These are phyloP conservation scores for Cryphonectria nitschkei DNA, from an alignment of 2,329 filamentous ascomycete species.

Conservation along the genomic window DNA sequence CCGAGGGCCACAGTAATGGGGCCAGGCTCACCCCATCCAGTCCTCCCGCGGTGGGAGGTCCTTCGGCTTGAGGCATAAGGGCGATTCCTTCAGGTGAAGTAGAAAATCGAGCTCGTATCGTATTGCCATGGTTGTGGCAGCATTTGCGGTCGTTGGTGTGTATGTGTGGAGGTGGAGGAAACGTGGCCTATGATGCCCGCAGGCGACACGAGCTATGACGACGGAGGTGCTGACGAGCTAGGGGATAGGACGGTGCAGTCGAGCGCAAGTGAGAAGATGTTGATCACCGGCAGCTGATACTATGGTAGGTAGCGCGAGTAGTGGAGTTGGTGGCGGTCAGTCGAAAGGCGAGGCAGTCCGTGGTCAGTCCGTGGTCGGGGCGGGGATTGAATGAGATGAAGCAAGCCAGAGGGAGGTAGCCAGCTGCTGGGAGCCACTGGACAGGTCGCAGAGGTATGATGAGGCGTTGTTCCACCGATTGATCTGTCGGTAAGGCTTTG, in stretches of 20 bases:
- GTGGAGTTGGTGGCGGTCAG: conserved; percentile 16
- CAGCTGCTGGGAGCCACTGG: too few relatives aligned
- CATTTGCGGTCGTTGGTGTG: conserved; percentile 12
- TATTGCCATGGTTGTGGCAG: conserved; percentile 48
- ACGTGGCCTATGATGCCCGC: conserved; percentile 13
- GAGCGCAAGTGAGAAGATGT: conserved; percentile 4
- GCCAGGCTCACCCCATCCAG: conserved; percentile 85
- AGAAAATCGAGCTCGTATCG: conserved; percentile 80
- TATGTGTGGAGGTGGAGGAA: not conserved
- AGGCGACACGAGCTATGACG: conserved; percentile 6
- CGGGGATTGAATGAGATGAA: conserved; percentile 1
- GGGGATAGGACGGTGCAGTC: not conserved
- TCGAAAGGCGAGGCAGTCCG: conserved; percentile 11
- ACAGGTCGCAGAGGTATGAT: not conserved
- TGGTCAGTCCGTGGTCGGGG: not conserved
- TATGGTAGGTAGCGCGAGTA: conserved; percentile 19
- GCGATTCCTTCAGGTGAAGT: conserved; percentile 76
- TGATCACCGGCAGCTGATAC: conserved; percentile 9
- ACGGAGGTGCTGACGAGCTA: conserved; percentile 1
- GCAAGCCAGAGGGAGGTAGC: not conserved
- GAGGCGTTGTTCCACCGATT: not conserved
- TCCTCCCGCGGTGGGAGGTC: conserved; percentile 83
- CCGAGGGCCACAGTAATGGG: conserved; percentile 10
- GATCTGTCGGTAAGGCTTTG: conserved; percentile 3
- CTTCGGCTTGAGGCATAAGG: conserved; percentile 79